Conservation (phyloP, 73 alveolate species). For the Stentor roeselii region DNA sequence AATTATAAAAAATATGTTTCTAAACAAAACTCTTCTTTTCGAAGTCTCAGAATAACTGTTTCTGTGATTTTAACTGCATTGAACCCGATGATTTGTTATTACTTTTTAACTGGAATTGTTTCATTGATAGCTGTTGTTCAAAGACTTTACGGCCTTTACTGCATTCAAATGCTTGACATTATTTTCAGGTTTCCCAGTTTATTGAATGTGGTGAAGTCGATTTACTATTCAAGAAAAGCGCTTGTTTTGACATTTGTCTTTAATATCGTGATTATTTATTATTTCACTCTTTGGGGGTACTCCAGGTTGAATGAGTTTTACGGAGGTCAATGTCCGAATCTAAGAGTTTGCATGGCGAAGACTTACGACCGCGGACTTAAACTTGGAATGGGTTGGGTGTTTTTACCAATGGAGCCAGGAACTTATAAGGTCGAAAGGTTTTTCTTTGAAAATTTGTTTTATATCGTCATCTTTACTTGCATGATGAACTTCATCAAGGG, state of each 20-base stretch:
- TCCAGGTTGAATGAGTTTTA: background rate
- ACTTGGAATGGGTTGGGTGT: constrained; percentile 15
- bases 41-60: constrained; percentile 3
- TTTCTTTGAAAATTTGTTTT: constrained; percentile 52
- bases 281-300: constrained; percentile 47
- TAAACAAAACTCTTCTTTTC: background rate
- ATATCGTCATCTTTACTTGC: constrained; percentile 50
- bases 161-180: constrained; percentile 47
- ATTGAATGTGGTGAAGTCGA: constrained; percentile 53
- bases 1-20: background rate
- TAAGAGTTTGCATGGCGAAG: background rate
- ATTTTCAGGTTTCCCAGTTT: constrained; percentile 47
- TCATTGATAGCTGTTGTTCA: constrained; percentile 40
- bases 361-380: constrained; percentile 17
- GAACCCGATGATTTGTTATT: constrained; percentile 48
- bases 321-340: background rate
- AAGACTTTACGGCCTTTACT: constrained; percentile 65
- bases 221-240: constrained; percentile 46
- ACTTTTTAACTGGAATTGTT: constrained; percentile 34
- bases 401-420: background rate
- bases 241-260: constrained; percentile 43
- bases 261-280: constrained; percentile 46
- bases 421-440: constrained; percentile 43
- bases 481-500: constrained; percentile 72
- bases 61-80: constrained; percentile 38